These are phyloP conservation scores for Xeromyces bisporus DNA, from an alignment of 495 filamentous ascomycete genomes.

Conservation along the genomic window DNA sequence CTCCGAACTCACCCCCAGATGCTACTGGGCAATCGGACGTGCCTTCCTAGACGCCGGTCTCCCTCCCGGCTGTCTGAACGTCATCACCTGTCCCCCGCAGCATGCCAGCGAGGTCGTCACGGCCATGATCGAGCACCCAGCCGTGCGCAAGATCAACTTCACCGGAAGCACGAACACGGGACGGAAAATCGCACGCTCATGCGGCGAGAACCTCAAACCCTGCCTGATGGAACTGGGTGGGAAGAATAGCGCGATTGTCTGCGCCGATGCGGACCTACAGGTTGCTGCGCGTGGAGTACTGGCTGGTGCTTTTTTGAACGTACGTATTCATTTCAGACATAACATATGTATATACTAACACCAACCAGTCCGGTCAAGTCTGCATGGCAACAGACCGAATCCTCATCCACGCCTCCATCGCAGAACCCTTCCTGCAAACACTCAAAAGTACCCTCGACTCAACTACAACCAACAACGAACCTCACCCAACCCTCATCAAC, in stretches of 20 bases:
- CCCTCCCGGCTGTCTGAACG: conserved; percentile 36
- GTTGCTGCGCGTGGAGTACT: conserved; percentile 33
- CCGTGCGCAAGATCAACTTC: conserved; percentile 44
- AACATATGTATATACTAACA: neutral
- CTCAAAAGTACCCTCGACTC: conserved; percentile 29
- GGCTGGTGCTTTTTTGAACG: conserved; percentile 32
- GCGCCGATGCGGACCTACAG: conserved; percentile 37
- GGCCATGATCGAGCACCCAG: conserved; percentile 36
- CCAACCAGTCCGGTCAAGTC: conserved; percentile 50
- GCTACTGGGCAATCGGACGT: conserved; percentile 51
- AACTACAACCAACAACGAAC: conserved; percentile 23
- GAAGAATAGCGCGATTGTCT: conserved; percentile 42
- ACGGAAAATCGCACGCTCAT: conserved; percentile 35
- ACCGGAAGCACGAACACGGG: conserved; percentile 41
- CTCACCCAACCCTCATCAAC: conserved; percentile 48
- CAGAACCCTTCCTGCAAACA: conserved; percentile 34
- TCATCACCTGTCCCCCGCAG: conserved; percentile 31
- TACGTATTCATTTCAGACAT: conserved; percentile 7
- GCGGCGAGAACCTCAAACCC: conserved; percentile 38
- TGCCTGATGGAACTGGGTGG: conserved; percentile 46
- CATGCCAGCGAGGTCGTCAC: conserved; percentile 39
- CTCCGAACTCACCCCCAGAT: conserved; percentile 54
- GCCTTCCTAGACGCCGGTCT: conserved; percentile 58
- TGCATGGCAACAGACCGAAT: conserved; percentile 86
- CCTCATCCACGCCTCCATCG: conserved; percentile 54